Conservation (phyloP, 371 early-diverging fungal genomes). For the Rhizopus arrhizus region DNA sequence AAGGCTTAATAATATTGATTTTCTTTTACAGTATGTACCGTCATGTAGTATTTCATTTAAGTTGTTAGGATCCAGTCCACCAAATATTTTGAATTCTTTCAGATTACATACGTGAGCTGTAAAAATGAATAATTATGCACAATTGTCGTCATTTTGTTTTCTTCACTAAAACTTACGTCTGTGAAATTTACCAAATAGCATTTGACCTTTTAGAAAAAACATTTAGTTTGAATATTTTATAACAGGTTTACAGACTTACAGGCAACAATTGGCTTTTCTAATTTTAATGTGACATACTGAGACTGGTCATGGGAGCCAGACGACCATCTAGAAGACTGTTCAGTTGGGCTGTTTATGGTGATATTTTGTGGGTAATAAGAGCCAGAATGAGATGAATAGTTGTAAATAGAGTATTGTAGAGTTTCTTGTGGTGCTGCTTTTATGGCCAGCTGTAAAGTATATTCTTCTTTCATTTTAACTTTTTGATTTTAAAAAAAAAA, state of each 20-base stretch:
- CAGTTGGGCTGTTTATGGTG: conserved; percentile 70
- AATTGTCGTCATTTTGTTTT: background rate
- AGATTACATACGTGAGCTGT: conserved; percentile 94
- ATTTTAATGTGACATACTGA: conserved; percentile 78
- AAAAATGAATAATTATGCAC: conserved; percentile 62
- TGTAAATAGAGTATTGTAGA: conserved; percentile 58
- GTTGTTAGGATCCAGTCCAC: conserved; percentile 76
- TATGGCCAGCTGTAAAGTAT: conserved; percentile 1
- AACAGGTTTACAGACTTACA: conserved; percentile 47
- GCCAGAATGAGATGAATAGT: conserved; percentile 76
- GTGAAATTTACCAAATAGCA: conserved; percentile 96
- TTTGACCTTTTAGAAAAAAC: conserved; percentile 56
- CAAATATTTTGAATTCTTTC: conserved; percentile 94
- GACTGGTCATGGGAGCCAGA: conserved; percentile 78
- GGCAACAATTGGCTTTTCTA: conserved; percentile 72
- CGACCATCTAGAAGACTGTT: conserved; percentile 87
- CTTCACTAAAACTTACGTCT: conserved; percentile 58
- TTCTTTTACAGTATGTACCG: conserved; percentile 48
- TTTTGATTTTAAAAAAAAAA: too few species aligned
- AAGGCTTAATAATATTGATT: background rate
- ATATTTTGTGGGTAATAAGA: conserved; percentile 81
- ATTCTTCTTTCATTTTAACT: conserved; percentile 11
- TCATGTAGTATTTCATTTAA: conserved; percentile 87
- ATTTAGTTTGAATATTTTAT: background rate
- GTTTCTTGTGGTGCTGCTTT: conserved; percentile 12